Evolutionary conservation across 1,284 basidiomycete species (phyloP), one percentile per base, ranked within the genome.

Genomic region (Cystobasidium slooffiae): DNA sequence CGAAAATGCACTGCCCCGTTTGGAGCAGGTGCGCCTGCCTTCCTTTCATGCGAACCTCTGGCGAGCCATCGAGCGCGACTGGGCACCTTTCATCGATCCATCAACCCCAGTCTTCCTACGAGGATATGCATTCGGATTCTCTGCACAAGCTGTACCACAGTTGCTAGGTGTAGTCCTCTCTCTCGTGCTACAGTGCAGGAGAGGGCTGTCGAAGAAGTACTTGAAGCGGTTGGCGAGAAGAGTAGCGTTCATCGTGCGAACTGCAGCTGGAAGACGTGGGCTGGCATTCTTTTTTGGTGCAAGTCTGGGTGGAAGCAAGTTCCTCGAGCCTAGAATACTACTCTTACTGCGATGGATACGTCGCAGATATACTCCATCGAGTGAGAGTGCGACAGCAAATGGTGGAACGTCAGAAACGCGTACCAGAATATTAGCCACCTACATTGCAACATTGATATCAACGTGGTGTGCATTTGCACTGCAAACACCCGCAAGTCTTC

Each of bases 381-480:
- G 31, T 18, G 47, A 63, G 24, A 16, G 3, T 1, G 46, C 7
- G n/a, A 24, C 20, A 20, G 44, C n/a, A 24, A 8, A 22, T 49
- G 20, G 1, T 24, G 6, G 16, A 31, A 20, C 9, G 14, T 22
- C 37, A 24, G 61, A 63, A 63, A 43, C 37, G 5, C 65, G 61
- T 52, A 47, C 69, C 67, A 58, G 51, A 52, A 55, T 58, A 14
- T 31, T 76, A 16, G 68, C 75, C 39, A 79, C 78, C 1, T 77
- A 75, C 47, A 31, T 73, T 9, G 22, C 58, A 9, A 72, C 66
- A 10, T 52, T 76, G 20, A 14, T 76, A 20, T 75, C 77, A 8
- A 76, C 77, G 1, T 75, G 77, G 47, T 47, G 69, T 49, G 73
- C 77, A 5, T 76, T 79, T 59, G 37, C 72, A 44, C 74, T 77